Conservation (phyloP, 352 stramenopile species). For the Phytopythium kandeliae region DNA sequence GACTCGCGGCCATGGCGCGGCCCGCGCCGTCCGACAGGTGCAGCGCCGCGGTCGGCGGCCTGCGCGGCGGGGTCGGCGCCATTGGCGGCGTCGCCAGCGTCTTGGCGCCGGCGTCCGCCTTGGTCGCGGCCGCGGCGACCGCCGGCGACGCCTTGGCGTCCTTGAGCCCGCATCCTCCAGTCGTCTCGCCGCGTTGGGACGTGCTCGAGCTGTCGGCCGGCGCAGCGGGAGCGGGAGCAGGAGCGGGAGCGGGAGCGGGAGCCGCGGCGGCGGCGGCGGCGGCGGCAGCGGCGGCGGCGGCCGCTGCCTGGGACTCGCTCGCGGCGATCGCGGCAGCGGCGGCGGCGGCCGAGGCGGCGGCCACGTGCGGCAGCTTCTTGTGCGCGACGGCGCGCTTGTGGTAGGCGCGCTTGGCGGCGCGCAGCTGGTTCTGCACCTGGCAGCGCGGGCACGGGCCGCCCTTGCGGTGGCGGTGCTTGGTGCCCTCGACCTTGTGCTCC, state of each 20-base stretch:
- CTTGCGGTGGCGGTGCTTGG: constrained; percentile 84
- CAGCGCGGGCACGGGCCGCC: constrained; percentile 73
- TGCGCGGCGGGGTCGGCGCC: constrained; percentile 4
- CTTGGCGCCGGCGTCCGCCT: neutral
- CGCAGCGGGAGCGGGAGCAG: no score
- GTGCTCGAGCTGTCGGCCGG: no score
- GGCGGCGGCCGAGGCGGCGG: constrained; percentile 7
- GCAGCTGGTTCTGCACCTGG: constrained; percentile 80
- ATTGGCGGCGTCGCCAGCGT: neutral
- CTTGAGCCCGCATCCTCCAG: no score
- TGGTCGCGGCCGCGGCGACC: neutral
- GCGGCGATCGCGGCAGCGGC: constrained; percentile 3
- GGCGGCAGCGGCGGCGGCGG: neutral
- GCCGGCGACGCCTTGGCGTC: no score
- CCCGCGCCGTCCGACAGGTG: constrained; percentile 14
- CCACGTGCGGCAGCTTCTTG: constrained; percentile 73
- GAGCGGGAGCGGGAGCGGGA: no score
- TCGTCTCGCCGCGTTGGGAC: no score
- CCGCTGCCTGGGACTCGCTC: constrained; percentile 3
- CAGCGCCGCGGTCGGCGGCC: constrained; percentile 8
- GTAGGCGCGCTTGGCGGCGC: constrained; percentile 72
- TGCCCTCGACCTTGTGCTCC: constrained; percentile 80
- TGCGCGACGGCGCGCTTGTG: constrained; percentile 76
- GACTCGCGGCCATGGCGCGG: constrained; percentile 5
- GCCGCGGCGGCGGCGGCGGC: neutral